Conservation (phyloP, 208 protist species). For the Tritrichomonas musculus region DNA sequence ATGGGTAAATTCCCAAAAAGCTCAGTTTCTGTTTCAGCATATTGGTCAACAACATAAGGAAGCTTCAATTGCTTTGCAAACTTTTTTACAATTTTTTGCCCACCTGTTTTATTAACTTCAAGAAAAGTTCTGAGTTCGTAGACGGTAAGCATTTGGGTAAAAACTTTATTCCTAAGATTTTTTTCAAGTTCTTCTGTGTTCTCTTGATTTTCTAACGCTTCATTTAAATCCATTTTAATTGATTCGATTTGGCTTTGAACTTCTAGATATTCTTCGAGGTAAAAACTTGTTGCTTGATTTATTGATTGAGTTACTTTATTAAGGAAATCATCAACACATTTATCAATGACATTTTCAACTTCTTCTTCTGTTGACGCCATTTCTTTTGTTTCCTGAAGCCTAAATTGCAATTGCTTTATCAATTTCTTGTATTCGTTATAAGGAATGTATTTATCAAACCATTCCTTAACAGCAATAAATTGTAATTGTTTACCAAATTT, state of each 20-base stretch:
- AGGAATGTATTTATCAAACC: background rate
- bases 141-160: background rate
- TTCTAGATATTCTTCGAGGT: background rate
- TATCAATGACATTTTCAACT: background rate
- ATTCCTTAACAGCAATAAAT: slow-evolving; percentile 20
- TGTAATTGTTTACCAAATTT: slow-evolving; percentile 16
- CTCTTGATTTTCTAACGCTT: background rate
- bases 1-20: background rate
- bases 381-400: background rate
- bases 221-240: background rate
- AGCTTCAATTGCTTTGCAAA: background rate
- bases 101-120: background rate
- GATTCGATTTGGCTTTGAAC: background rate
- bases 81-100: slow-evolving; percentile 15
- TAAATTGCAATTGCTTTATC: background rate
- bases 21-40: background rate
- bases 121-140: slow-evolving; percentile 21
- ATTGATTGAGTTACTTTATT: background rate
- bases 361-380: background rate
- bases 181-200: background rate
- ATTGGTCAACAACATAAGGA: background rate
- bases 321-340: background rate
- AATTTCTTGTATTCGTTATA: background rate
- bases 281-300: background rate
- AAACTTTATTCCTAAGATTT: background rate